These are phyloP conservation scores for Mucor racemosus DNA, from an alignment of 371 early-diverging fungal genomes.

Conservation along the genomic window DNA sequence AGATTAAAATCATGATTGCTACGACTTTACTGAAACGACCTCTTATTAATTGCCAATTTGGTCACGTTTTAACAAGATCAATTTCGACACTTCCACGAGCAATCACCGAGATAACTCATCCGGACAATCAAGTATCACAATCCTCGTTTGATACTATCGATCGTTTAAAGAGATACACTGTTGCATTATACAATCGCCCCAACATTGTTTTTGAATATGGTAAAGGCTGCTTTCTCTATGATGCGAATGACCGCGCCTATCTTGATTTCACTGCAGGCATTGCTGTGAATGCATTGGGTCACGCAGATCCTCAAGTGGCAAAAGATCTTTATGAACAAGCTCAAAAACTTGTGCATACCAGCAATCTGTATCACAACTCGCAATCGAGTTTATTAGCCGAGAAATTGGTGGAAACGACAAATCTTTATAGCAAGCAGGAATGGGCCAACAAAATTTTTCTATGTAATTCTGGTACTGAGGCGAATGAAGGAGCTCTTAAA, in stretches of 20 bases:
- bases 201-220: slow-evolving; percentile 72
- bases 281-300: slow-evolving; percentile 94
- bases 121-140: slow-evolving; percentile 49
- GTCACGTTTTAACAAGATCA: background rate
- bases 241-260: slow-evolving; percentile 72
- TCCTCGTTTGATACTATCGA: slow-evolving; percentile 46
- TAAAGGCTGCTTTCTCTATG: slow-evolving; percentile 78
- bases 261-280: slow-evolving; percentile 91
- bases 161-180: slow-evolving; percentile 57
- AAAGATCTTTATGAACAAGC: slow-evolving; percentile 79
- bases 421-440: slow-evolving; percentile 38
- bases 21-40: background rate
- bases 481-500: slow-evolving; percentile 87
- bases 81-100: slow-evolving; percentile 4
- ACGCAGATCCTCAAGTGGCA: slow-evolving; percentile 75
- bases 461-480: slow-evolving; percentile 79
- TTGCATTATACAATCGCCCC: slow-evolving; percentile 72
- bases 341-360: slow-evolving; percentile 75
- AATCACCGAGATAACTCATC: slow-evolving; percentile 52
- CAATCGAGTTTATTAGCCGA: slow-evolving; percentile 78
- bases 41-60: background rate
- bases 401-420: slow-evolving; percentile 66
- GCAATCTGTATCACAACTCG: slow-evolving; percentile 86
- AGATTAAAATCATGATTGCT: background rate
- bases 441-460: slow-evolving; percentile 78